A percentile compares a stretch with the other conserved stretches of the same genome.
These are phyloP conservation scores for Cylindrotheca fusiformis DNA, from an alignment of 108 stramenopile species.

Conservation along the genomic window DNA sequence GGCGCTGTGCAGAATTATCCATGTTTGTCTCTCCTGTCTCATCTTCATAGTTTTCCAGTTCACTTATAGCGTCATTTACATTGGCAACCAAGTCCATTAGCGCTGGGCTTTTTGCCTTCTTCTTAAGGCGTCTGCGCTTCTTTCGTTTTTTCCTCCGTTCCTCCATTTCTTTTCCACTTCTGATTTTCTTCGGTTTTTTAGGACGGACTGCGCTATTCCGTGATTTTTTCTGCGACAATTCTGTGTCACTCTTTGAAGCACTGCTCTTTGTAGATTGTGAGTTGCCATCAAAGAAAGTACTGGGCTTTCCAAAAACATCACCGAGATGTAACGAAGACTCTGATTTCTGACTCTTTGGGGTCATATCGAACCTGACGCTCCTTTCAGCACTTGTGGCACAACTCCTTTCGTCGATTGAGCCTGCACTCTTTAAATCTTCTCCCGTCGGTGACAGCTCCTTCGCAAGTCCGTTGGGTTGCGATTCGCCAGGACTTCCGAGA, in stretches of 20 bases:
- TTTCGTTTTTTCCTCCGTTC: conserved; percentile 14
- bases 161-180: neutral
- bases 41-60: conserved; percentile 26
- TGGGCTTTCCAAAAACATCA: conserved; percentile 35
- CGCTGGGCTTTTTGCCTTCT: conserved; percentile 38
- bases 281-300: conserved; percentile 17
- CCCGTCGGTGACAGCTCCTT: neutral
- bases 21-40: conserved; percentile 17
- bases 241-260: neutral
- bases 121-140: conserved; percentile 20
- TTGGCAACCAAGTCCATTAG: conserved; percentile 40
- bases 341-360: neutral
- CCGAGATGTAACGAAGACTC: conserved; percentile 30
- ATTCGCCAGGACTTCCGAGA: no score
- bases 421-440: neutral
- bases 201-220: no score
- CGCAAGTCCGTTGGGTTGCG: no score
- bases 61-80: conserved; percentile 39
- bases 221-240: neutral
- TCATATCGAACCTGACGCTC: neutral
- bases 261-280: neutral
- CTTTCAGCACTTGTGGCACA: neutral
- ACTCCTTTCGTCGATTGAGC: neutral
- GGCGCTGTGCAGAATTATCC: conserved; percentile 27
- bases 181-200: neutral